Evolutionary conservation across 805 yeast genomes (phyloP), one percentile per base, ranked within the genome.

Genomic region (Saccharomycopsis malanga): DNA sequence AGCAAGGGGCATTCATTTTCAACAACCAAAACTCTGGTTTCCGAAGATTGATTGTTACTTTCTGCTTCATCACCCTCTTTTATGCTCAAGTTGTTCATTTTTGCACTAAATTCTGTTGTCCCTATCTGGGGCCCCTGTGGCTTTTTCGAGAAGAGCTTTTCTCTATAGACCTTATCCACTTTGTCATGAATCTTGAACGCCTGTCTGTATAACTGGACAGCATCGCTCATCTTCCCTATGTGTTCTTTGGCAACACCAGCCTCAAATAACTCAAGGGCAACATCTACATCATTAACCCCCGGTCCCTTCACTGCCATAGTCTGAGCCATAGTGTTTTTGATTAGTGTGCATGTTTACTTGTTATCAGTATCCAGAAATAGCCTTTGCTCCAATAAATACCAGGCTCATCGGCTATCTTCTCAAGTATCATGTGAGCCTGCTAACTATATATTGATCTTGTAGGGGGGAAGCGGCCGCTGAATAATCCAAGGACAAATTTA

Each of bases 201-300:
- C 53, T 72, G 70, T 52, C 94, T 68, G 62, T 88, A 88, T 54
- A 66, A 73, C 42, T 69, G 74, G 23, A 86, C 78, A 1, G 96
- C 96, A 57, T 87, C 95, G n/a, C 85, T 73, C 77, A 87, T 72
- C 52, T 77, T 68, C 0, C 96, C 96, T 42, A 70, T 74, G 29
- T 73, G 67, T 62, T 88, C 96, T 57, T 81, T 81, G 41, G 72
- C 76, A 0, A 81, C 76, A 2, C 87, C 96, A 43, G 70, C 62
- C 55, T 83, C 87, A 67, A 85, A 87, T 20, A 76, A 64, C 44
- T 68, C 70, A 36, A 87, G 64, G 2, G 95, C 94, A 40, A 20
- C 21, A 25, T 18, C 37, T 12, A 41, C 20, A 22, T 30, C 42
- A 14, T 44, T 27, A 12, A 7, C 30, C 18, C 17, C 32, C 12